These are phyloP conservation scores for Bassia scoparia DNA, from an alignment of 148 eudicot species.

Conservation along the genomic window DNA sequence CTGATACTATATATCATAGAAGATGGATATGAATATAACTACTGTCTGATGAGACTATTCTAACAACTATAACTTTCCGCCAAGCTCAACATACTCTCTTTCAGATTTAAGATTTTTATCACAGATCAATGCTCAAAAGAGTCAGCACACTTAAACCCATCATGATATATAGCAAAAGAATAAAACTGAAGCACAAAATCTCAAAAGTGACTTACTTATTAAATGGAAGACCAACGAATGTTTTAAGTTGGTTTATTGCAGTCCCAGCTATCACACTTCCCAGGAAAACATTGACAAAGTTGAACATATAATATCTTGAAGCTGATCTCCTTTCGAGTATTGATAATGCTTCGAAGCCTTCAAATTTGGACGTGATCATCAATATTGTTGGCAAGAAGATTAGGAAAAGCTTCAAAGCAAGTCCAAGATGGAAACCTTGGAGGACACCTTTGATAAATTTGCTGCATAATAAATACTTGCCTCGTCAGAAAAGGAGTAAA, in stretches of 20 bases:
- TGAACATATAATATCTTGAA: conserved; percentile 81
- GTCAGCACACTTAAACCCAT: neutral
- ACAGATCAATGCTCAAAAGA: neutral
- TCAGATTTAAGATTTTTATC: neutral
- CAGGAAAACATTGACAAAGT: conserved; percentile 87
- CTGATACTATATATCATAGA: too few species aligned
- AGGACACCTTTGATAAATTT: conserved; percentile 67
- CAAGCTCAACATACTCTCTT: too few species aligned
- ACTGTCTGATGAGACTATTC: too few species aligned
- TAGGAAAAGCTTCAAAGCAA: conserved; percentile 89
- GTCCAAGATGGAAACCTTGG: conserved; percentile 85
- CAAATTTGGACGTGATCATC: conserved; percentile 91
- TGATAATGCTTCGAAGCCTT: conserved; percentile 71
- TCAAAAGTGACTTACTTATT: conserved; percentile 42
- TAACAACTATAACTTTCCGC: too few species aligned
- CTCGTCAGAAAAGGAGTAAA: conserved; percentile 7
- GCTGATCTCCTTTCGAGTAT: conserved; percentile 85
- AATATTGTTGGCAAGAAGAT: conserved; percentile 75
- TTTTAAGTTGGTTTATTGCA: conserved; percentile 69
- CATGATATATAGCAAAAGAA: neutral
- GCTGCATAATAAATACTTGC: conserved; percentile 39
- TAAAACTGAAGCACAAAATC: neutral
- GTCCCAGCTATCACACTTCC: conserved; percentile 76
- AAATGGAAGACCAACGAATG: conserved; percentile 54
- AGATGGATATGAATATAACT: too few species aligned